These are phyloP conservation scores for Calocera cornea DNA, from an alignment of 768 basidiomycete genomes.

Conservation along the genomic window DNA sequence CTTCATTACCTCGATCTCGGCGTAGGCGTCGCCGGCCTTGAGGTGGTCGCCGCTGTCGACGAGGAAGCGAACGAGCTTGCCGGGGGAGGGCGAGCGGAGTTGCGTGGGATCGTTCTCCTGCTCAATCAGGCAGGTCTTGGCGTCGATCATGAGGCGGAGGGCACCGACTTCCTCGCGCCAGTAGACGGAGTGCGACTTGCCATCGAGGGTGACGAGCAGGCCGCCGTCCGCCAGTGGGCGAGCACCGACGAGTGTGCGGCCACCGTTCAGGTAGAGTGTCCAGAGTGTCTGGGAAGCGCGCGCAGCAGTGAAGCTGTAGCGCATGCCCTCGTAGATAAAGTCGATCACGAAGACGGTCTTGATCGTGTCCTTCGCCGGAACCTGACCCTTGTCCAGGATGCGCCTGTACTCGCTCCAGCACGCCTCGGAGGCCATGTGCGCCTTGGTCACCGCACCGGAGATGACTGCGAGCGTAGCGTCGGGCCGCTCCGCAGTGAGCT, in stretches of 20 bases:
- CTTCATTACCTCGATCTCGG: slow-evolving; percentile 99
- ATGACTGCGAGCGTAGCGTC: slow-evolving; percentile 86
- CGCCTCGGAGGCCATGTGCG: slow-evolving; percentile 75
- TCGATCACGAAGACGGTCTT: slow-evolving; percentile 95
- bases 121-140: slow-evolving; percentile 96
- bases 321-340: slow-evolving; percentile 92
- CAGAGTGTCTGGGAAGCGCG: slow-evolving; percentile 78
- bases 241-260: slow-evolving; percentile 80
- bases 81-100: slow-evolving; percentile 86
- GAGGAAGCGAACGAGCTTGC: slow-evolving; percentile 87
- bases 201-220: slow-evolving; percentile 78
- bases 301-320: slow-evolving; percentile 91
- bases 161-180: slow-evolving; percentile 98
- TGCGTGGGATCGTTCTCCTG: slow-evolving; percentile 99
- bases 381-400: slow-evolving; percentile 94
- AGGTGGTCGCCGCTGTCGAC: slow-evolving; percentile 96
- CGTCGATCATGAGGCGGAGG: slow-evolving; percentile 80
- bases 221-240: slow-evolving; percentile 91
- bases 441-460: slow-evolving; percentile 92
- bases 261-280: slow-evolving; percentile 95
- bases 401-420: slow-evolving; percentile 91
- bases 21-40: slow-evolving; percentile 91
- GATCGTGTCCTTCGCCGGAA: slow-evolving; percentile 82
- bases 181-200: slow-evolving; percentile 92
- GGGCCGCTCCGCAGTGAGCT: slow-evolving; percentile 92